phyloP scores from a whole-genome alignment of 164 flowering plant species.

The Malania oleifera region DNA sequence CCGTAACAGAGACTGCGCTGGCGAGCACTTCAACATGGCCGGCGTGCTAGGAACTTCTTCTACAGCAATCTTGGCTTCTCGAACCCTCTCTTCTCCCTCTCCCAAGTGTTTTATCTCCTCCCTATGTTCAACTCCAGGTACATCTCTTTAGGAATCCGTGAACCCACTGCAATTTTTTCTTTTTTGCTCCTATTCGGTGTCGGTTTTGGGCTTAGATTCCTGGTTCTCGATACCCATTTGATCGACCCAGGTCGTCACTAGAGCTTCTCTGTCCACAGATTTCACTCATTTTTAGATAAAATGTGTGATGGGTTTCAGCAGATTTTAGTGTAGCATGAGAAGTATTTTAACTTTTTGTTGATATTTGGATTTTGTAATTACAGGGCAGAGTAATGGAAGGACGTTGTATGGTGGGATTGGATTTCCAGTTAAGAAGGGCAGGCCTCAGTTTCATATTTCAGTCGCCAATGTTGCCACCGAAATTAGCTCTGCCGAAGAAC shows the following conservation, averaged over 20 bases:
- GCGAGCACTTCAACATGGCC: slow-evolving; percentile 21
- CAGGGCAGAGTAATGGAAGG: slow-evolving; percentile 46
- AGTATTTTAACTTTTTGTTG: too few relatives aligned
- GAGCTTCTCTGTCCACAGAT: neutral
- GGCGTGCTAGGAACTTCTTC: slow-evolving; percentile 37
- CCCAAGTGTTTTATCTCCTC: slow-evolving; percentile 27
- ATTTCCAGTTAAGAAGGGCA: slow-evolving; percentile 37
- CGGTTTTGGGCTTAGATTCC: neutral
- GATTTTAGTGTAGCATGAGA: neutral
- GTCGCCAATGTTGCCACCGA: slow-evolving; percentile 76
- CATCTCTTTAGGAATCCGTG: neutral
- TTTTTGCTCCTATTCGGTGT: neutral
- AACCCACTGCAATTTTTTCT: neutral
- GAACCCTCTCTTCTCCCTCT: slow-evolving; percentile 31
- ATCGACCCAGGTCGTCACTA: slow-evolving; percentile 9
- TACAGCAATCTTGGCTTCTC: slow-evolving; percentile 35
- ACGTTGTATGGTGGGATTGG: slow-evolving; percentile 50
- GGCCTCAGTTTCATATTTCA: slow-evolving; percentile 41
- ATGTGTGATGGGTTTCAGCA: neutral
- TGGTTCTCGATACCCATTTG: neutral
- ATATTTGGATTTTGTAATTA: slow-evolving; percentile 10
- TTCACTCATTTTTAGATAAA: neutral
- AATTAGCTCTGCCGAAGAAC: slow-evolving; percentile 39
- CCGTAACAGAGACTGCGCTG: too few relatives aligned
- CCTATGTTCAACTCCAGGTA: slow-evolving; percentile 33